Base-by-base conservation (phyloP, 1,139 yeast species). In the Pneumocystis carinii region DNA sequence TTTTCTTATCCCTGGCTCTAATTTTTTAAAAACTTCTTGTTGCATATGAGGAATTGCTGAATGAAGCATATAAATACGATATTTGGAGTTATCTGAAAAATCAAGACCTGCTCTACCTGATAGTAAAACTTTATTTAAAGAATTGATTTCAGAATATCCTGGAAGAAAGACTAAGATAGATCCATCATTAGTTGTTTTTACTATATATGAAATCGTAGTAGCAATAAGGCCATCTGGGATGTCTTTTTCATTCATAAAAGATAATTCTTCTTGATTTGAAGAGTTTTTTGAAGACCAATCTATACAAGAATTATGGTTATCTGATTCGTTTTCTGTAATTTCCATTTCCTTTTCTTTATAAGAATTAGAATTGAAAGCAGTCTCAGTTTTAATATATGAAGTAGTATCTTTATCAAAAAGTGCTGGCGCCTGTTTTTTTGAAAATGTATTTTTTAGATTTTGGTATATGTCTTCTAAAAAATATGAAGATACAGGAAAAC, bases 141-240 rank as follows among this genome's bases (percentile, higher is more conserved):
- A 81, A 69, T 76, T 80, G 64, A 87, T 87, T 72, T 87, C 95
- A 75, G 84, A 81, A 15, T 86, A 83, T 74, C 95, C 95, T 0
- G 95, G 94, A 65, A 87, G 73, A 70, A 87, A 87, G 0, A 87
- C 79, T 66, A 87, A 75, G 41, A 87, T 83, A 0, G 94, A 86
- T 0, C 42, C 61, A 15, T 61, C 62, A 17, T 62, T 38, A 15
- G 66, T 60, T 4, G 65, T 64, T 32, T 42, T 41, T 17, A 59
- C 56, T 2, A 64, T 38, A 7, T 48, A 53, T 14, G 62, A 64
- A 15, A 65, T 59, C 4, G 65, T 61, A 24, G 35, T 57, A n/a
- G 64, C 53, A n/a, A 65, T 63, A 38, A 65, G 53, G 35, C 63
- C 67, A 41, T 53, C 64, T 17, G 64, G 57, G 59, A 65, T 61